Conservation (phyloP, 768 basidiomycete species). For the Serendipita vermifera region DNA sequence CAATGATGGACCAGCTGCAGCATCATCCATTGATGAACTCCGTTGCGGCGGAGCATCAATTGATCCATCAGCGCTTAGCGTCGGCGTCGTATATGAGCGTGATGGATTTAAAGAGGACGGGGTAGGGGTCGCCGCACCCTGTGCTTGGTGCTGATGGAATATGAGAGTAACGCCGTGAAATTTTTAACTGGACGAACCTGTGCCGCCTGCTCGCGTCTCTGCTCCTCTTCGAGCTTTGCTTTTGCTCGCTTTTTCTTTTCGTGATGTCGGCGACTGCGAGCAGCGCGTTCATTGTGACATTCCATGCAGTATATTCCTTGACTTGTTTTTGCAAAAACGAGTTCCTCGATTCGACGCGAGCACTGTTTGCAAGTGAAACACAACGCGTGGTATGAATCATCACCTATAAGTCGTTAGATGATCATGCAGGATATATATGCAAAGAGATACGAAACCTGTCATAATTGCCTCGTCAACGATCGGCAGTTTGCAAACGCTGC, state of each 20-base stretch:
- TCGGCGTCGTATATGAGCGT: background rate
- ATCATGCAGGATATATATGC: background rate
- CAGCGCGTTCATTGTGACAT: conserved; percentile 96
- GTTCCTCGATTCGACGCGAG: conserved; percentile 87
- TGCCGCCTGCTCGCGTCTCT: conserved; percentile 13
- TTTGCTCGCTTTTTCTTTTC: conserved; percentile 59
- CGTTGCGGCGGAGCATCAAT: background rate
- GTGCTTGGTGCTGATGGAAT: background rate
- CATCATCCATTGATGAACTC: conserved; percentile 9
- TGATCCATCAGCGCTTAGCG: background rate
- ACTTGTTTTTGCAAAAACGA: conserved; percentile 96
- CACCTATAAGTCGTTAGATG: conserved; percentile 28
- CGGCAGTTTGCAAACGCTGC: conserved; percentile 85
- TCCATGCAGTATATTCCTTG: conserved; percentile 99
- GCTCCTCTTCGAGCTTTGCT: conserved; percentile 18
- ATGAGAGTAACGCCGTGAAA: too few relatives aligned
- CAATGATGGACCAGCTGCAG: conserved; percentile 17
- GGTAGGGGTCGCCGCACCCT: background rate
- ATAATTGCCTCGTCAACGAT: conserved; percentile 99
- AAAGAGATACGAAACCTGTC: conserved; percentile 39
- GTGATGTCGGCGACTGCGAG: conserved; percentile 77
- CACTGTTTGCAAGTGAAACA: conserved; percentile 98
- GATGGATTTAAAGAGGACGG: background rate
- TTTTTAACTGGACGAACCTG: background rate
- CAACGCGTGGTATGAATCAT: conserved; percentile 96